A percentile compares a stretch with the other conserved stretches of the same genome.
Conservation (phyloP, 2,329 filamentous ascomycete species). For the Cadophora luteo-olivacea region DNA sequence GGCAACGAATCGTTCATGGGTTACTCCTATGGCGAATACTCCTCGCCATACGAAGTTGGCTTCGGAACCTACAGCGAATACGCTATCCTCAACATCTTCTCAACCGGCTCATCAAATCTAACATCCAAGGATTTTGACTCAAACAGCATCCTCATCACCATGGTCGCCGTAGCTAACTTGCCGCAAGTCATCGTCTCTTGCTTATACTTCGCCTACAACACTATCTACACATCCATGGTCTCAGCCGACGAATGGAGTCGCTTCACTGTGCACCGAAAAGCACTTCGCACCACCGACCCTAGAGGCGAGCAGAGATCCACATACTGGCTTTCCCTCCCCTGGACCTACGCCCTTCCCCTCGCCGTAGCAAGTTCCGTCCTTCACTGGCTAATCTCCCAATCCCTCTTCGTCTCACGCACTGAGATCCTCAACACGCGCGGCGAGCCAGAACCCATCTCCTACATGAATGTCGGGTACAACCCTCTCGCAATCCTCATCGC, state of each 20-base stretch:
- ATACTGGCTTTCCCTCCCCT: constrained; percentile 54
- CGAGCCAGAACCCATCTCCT: constrained; percentile 13
- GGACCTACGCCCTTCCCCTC: constrained; percentile 51
- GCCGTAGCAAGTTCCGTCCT: constrained; percentile 46
- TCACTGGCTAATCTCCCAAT: constrained; percentile 58
- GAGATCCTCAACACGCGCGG: constrained; percentile 26
- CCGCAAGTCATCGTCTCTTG: constrained; percentile 55
- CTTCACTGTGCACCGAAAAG: constrained; percentile 46
- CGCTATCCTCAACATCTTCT: constrained; percentile 23
- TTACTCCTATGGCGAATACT: neutral
- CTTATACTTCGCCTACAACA: constrained; percentile 54
- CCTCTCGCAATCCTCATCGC: constrained; percentile 36
- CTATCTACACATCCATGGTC: constrained; percentile 53
- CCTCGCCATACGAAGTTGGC: constrained; percentile 20
- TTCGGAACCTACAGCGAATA: constrained; percentile 31
- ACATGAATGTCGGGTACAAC: constrained; percentile 35
- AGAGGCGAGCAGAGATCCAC: constrained; percentile 50
- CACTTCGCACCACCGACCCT: constrained; percentile 52
- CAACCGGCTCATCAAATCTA: neutral
- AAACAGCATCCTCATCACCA: constrained; percentile 24
- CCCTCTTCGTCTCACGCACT: constrained; percentile 52
- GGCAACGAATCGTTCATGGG: constrained; percentile 20
- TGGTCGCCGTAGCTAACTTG: constrained; percentile 50
- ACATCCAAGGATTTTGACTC: constrained; percentile 20
- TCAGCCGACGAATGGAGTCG: constrained; percentile 54